Conservation (phyloP, 23 red algal genomes). For the Gracilariopsis chorda region DNA sequence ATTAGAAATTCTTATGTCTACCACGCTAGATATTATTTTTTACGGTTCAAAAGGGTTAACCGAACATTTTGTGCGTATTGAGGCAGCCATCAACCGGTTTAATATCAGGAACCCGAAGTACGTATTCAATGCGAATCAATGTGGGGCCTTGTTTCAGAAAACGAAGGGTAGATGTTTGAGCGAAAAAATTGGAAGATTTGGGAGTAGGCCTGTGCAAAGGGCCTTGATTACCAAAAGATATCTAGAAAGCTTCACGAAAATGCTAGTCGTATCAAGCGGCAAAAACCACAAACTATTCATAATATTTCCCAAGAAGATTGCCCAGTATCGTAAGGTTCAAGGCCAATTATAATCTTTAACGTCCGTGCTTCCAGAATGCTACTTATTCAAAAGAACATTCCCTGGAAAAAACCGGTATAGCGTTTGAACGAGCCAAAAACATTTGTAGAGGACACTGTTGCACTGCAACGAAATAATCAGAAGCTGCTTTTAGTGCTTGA, state of each 20-base stretch:
- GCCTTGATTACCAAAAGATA: neutral
- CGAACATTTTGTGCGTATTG: too few species aligned
- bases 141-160: too few species aligned
- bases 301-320: neutral
- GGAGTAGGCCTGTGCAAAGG: neutral
- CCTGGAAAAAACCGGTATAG: neutral
- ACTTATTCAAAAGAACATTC: neutral
- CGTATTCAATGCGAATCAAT: too few species aligned
- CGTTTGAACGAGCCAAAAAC: neutral
- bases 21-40: neutral
- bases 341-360: neutral
- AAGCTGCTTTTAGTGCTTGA: neutral
- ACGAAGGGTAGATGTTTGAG: neutral
- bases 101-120: too few species aligned
- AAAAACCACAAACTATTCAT: neutral
- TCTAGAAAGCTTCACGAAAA: neutral
- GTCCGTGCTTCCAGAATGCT: neutral
- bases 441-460: neutral
- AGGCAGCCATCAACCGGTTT: too few species aligned
- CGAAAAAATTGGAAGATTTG: neutral
- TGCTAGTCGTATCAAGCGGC: neutral
- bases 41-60: neutral
- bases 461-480: neutral
- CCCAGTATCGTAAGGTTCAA: neutral
- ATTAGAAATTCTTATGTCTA: conserved; percentile 27